A percentile compares a stretch with the other conserved stretches of the same genome.
phyloP scores from a whole-genome alignment of 176 grass and related monocot genomes.

The Ampelocalamus luodianensis region DNA sequence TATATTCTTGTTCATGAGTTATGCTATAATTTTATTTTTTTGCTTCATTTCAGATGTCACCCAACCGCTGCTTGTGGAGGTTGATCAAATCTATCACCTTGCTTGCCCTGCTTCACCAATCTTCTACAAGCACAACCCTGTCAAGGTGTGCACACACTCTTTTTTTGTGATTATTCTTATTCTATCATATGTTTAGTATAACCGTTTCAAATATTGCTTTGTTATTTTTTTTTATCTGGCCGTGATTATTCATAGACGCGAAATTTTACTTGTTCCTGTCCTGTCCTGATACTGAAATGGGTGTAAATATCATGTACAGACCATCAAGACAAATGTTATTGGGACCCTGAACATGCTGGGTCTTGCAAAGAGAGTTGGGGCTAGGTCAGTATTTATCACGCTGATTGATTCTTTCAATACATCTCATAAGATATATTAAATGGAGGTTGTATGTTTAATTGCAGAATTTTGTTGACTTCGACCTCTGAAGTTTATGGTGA shows the following conservation, averaged over 20 bases:
- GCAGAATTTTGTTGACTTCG: constrained; percentile 94
- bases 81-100: constrained; percentile 99
- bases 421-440: constrained; percentile 20
- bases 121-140: constrained; percentile 99
- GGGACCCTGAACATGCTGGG: constrained; percentile 99
- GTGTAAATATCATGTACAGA: constrained; percentile 51
- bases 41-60: constrained; percentile 78
- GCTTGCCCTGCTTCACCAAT: constrained; percentile 99
- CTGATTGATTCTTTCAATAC: constrained; percentile 10
- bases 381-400: constrained; percentile 59
- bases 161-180: constrained; percentile 13
- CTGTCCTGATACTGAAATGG: constrained; percentile 7
- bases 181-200: constrained; percentile 17
- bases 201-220: not conserved
- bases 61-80: constrained; percentile 85
- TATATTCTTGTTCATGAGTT: constrained; percentile 2
- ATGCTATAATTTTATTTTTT: not conserved
- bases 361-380: constrained; percentile 99
- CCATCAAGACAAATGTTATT: constrained; percentile 99
- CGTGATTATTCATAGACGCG: not conserved
- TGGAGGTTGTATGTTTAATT: constrained; percentile 27
- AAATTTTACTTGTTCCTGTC: constrained; percentile 23
- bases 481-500: constrained; percentile 99
- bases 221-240: not conserved
- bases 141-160: constrained; percentile 69